A percentile compares a stretch with the other conserved stretches of the same genome.
Conservation (phyloP, 1,139 yeast genomes). For the Tardiomyces digboiensis region DNA sequence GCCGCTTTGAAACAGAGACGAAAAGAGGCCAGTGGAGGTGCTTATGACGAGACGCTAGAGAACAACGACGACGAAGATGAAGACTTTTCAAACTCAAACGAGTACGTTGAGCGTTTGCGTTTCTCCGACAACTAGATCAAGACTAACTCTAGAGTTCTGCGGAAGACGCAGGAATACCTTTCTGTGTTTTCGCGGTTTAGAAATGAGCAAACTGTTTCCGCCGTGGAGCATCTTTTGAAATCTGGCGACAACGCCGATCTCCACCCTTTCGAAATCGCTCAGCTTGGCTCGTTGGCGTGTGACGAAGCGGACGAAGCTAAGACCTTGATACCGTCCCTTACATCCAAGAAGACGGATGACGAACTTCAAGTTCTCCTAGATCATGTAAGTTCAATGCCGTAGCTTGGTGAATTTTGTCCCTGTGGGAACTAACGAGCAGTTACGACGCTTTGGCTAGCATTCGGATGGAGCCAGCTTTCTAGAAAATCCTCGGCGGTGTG, state of each 20-base stretch:
- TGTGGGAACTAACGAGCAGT: not conserved
- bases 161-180: constrained; percentile 84
- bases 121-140: not conserved
- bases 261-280: constrained; percentile 96
- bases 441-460: constrained; percentile 22
- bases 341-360: constrained; percentile 71
- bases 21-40: constrained; percentile 35
- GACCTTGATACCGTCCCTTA: constrained; percentile 82
- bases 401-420: not conserved
- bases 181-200: constrained; percentile 83
- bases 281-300: constrained; percentile 81
- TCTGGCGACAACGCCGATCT: constrained; percentile 56
- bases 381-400: constrained; percentile 40
- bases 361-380: constrained; percentile 82
- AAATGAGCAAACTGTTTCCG: constrained; percentile 86
- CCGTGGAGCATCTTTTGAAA: constrained; percentile 80
- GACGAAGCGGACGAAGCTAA: constrained; percentile 98
- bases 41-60: constrained; percentile 25
- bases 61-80: constrained; percentile 34
- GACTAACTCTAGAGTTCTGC: constrained; percentile 45
- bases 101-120: constrained; percentile 15
- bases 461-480: no score
- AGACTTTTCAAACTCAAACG: constrained; percentile 30
- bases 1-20: constrained; percentile 82
- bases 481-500: not conserved